Conservation (phyloP, 257 asterid species). For the Rauvolfia tetraphylla region DNA sequence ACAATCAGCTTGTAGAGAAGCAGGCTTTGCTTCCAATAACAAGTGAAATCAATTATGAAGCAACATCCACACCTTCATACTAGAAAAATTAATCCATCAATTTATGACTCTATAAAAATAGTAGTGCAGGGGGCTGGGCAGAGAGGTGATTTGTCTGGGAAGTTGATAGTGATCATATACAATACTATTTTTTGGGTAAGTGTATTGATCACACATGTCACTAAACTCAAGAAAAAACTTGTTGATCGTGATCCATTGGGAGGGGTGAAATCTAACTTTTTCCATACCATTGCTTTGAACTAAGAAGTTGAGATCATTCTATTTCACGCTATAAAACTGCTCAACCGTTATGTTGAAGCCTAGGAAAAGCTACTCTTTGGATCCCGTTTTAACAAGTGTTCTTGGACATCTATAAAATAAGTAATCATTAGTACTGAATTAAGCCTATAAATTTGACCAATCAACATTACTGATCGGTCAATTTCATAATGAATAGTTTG, state of each 20-base stretch:
- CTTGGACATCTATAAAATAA: too few species aligned
- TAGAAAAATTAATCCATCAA: too few species aligned
- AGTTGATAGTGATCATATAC: too few species aligned
- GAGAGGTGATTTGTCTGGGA: too few species aligned
- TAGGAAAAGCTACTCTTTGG: neutral
- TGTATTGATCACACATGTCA: neutral
- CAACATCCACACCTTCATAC: neutral
- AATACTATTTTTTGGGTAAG: too few species aligned
- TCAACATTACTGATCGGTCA: neutral
- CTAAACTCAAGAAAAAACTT: neutral
- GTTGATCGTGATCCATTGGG: neutral
- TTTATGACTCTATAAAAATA: too few species aligned
- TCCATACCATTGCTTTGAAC: neutral
- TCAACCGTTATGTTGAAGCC: neutral
- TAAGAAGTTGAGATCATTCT: neutral
- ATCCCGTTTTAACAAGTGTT: neutral
- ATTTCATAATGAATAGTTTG: too few species aligned
- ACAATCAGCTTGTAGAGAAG: constrained; percentile 8
- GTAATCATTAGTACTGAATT: neutral
- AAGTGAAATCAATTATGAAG: neutral
- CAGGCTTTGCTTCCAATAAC: constrained; percentile 2
- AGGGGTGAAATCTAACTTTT: neutral
- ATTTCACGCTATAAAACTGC: neutral
- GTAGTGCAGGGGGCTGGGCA: too few species aligned
- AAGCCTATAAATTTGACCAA: neutral